Evolutionary conservation across 2,329 filamentous ascomycete species (phyloP).

Genomic region (Tolypocladium endophyticum): DNA sequence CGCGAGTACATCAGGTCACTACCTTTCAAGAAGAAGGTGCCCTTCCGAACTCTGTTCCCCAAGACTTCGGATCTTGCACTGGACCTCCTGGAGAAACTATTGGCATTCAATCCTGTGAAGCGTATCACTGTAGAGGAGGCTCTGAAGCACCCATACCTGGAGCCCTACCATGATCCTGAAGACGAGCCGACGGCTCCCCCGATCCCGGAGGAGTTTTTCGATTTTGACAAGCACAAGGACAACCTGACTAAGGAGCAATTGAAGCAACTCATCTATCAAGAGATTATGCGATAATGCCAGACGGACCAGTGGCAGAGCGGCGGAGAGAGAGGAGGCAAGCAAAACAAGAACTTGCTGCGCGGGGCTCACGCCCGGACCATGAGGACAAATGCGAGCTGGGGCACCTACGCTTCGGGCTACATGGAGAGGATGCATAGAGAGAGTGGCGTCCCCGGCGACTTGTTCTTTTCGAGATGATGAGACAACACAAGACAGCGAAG

Average conservation of each 20-base stretch:
- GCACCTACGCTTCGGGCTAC: neutral
- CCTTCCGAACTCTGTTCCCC: slow-evolving; percentile 92
- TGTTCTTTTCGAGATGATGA: neutral
- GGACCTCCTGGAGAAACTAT: slow-evolving; percentile 86
- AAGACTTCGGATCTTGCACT: slow-evolving; percentile 97
- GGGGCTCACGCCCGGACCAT: neutral
- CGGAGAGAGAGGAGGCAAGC: neutral
- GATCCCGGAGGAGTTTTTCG: slow-evolving; percentile 98
- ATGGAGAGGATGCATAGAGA: neutral
- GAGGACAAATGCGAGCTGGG: neutral
- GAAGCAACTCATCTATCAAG: slow-evolving; percentile 94
- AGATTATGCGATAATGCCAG: slow-evolving; percentile 61
- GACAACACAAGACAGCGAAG: neutral
- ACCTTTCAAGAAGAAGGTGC: slow-evolving; percentile 99
- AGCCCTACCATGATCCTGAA: slow-evolving; percentile 97
- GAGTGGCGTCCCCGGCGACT: neutral
- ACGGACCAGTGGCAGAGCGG: neutral
- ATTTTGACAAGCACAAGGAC: slow-evolving; percentile 99
- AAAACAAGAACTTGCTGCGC: neutral
- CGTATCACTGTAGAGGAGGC: slow-evolving; percentile 97
- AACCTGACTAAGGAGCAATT: slow-evolving; percentile 95
- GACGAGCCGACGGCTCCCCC: slow-evolving; percentile 95
- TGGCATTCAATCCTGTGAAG: slow-evolving; percentile 98
- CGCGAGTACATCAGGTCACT: slow-evolving; percentile 96
- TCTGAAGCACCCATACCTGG: slow-evolving; percentile 92